Base-by-base conservation (phyloP, 1,284 basidiomycete genomes). In the Leccinum huronense region DNA sequence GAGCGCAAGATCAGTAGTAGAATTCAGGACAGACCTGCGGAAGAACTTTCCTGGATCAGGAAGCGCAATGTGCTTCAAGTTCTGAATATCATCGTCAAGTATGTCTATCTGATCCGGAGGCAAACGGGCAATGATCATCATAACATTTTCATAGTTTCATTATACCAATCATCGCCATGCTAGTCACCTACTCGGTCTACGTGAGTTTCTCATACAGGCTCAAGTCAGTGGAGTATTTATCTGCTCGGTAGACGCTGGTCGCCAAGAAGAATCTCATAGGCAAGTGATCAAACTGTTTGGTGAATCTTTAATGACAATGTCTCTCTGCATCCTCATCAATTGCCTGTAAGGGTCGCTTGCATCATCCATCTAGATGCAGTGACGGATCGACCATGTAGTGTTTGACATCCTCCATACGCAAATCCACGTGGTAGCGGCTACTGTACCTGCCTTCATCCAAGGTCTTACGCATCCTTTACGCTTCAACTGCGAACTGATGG, bases 1-100 rank as follows among this genome's bases (percentile, higher is more conserved):
- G 86, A 88, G 70, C 75, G 76, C 19, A 81, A 83, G 67, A 82
- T 86, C 74, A 79, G 83, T 63, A 75, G 79, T 27, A 78, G 80
- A 59, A 78, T 88, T 48, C 76, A 79, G 14, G 79, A 79, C 23
- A 78, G 75, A 55, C 57, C 76, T 14, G 60, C 61, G 48, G 51
- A 64, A 57, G 68, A 68, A 36, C 66, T 79, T 30, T 27, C 38
- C 5, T 65, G 61, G 57, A 63, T 38, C 30, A 62, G 57, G 54
- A 64, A 65, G 45, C 62, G 56, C 30, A 60, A 57, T 48, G 6
- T 71, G 10, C 69, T 74, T 30, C 65, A 65, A n/a, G n/a, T 67
- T n/a, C 3, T 63, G 30, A 66, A 63, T n/a, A 38, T 60, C 57
- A 59, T 65, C 38, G 11, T 58, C 36, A 65, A 57, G 65, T 60